Conservation (phyloP, 2,329 filamentous ascomycete genomes). For the Fusarium dimerum region DNA sequence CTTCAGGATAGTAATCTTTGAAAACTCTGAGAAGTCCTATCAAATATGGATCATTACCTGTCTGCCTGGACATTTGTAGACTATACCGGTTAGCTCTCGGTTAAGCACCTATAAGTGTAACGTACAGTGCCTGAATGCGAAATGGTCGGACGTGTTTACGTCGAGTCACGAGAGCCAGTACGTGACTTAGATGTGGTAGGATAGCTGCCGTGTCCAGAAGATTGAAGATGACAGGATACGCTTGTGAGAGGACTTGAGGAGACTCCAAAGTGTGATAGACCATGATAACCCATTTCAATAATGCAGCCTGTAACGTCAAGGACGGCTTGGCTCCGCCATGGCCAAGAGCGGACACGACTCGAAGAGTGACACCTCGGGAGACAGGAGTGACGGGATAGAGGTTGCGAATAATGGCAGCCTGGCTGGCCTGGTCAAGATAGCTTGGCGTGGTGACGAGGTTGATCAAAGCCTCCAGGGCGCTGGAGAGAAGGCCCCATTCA, state of each 20-base stretch:
- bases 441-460: conserved; percentile 66
- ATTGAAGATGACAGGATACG: conserved; percentile 79
- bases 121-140: conserved; percentile 74
- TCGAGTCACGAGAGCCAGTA: conserved; percentile 76
- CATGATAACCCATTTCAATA: conserved; percentile 78
- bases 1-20: conserved; percentile 89
- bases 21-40: conserved; percentile 77
- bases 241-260: conserved; percentile 61
- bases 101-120: conserved; percentile 1
- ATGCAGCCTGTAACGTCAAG: conserved; percentile 66
- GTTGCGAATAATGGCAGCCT: conserved; percentile 68
- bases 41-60: conserved; percentile 72
- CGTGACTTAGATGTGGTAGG: conserved; percentile 67
- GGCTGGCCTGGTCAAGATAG: conserved; percentile 74
- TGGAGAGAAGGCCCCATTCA: conserved; percentile 64
- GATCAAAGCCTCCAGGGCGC: conserved; percentile 63
- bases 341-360: conserved; percentile 72
- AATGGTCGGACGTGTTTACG: conserved; percentile 83
- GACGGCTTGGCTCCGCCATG: conserved; percentile 76
- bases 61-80: conserved; percentile 58
- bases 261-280: conserved; percentile 72
- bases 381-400: conserved; percentile 73
- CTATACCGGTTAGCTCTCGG: conserved; percentile 35
- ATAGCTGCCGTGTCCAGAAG: conserved; percentile 74
- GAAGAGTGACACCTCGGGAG: conserved; percentile 60